phyloP scores from a whole-genome alignment of 2,329 filamentous ascomycete species.

The Colletotrichum zoysiae region DNA sequence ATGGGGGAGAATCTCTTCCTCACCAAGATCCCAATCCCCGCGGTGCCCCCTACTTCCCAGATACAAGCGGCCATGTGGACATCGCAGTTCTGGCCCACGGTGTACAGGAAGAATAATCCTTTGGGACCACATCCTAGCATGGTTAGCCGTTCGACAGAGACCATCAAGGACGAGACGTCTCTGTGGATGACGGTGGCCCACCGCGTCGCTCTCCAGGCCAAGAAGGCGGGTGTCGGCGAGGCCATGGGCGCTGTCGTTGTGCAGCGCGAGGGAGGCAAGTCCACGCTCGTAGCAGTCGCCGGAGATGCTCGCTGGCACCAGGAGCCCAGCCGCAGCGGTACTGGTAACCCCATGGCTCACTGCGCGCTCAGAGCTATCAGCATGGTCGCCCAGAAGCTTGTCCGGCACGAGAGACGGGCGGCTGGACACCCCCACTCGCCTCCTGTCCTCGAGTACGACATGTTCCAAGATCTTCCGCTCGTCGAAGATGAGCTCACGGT shows the following conservation, averaged over 20 bases:
- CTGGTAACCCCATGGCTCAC: constrained; percentile 83
- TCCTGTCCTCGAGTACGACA: constrained; percentile 67
- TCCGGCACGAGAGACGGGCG: constrained; percentile 64
- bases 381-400: constrained; percentile 80
- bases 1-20: constrained; percentile 68
- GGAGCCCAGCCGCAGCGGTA: constrained; percentile 60
- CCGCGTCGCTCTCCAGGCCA: constrained; percentile 71
- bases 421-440: constrained; percentile 51
- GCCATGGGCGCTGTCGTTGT: constrained; percentile 82
- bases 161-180: constrained; percentile 73
- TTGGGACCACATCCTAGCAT: constrained; percentile 85
- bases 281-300: constrained; percentile 77
- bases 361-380: constrained; percentile 83
- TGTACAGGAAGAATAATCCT: constrained; percentile 89
- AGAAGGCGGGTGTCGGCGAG: constrained; percentile 71
- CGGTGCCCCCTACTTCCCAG: constrained; percentile 80
- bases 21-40: constrained; percentile 75
- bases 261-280: constrained; percentile 67
- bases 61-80: constrained; percentile 82
- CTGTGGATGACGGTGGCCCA: constrained; percentile 78
- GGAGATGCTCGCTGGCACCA: constrained; percentile 80
- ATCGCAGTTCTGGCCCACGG: constrained; percentile 82
- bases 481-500: constrained; percentile 74
- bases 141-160: constrained; percentile 76
- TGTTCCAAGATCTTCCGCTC: constrained; percentile 77